Percentiles rank a stretch among this genome's conserved stretches.
Conservation (phyloP, 129 eudicot species). For the Saussurea involucrata region DNA sequence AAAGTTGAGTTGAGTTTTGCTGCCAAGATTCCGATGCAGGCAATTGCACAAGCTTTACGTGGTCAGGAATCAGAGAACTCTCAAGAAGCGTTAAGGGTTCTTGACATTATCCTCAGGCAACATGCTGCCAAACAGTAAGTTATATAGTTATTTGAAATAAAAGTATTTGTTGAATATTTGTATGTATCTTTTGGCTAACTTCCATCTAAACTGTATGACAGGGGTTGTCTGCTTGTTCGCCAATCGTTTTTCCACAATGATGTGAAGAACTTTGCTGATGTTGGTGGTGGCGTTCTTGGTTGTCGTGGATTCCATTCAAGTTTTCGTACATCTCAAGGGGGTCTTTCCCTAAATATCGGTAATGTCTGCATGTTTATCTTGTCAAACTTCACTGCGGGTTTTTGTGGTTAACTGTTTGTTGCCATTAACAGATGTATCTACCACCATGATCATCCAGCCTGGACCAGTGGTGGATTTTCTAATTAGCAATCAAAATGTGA, state of each 20-base stretch:
- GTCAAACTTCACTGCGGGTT: background rate
- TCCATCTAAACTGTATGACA: constrained; percentile 14
- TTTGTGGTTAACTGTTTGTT: background rate
- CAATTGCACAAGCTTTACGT: constrained; percentile 56
- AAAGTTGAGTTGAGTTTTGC: constrained; percentile 74
- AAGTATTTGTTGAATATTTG: background rate
- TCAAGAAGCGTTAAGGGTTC: constrained; percentile 68
- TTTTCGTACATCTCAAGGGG: constrained; percentile 73
- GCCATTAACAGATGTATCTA: constrained; percentile 67
- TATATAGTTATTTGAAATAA: background rate
- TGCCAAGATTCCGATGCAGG: constrained; percentile 71
- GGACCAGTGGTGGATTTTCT: constrained; percentile 88
- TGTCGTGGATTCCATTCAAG: constrained; percentile 89
- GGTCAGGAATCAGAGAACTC: constrained; percentile 69
- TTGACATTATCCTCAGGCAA: constrained; percentile 68
- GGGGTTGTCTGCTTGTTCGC: constrained; percentile 75
- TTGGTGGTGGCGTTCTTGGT: constrained; percentile 93
- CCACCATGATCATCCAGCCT: constrained; percentile 84
- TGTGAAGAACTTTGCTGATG: constrained; percentile 54
- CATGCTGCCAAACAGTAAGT: constrained; percentile 74
- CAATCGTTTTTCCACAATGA: constrained; percentile 76
- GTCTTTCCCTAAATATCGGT: constrained; percentile 83
- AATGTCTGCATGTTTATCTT: background rate
- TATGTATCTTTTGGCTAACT: background rate
- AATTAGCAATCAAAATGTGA: constrained; percentile 61